These are phyloP conservation scores for Vitis cinerea DNA, from an alignment of 164 flowering plant species.

Conservation along the genomic window DNA sequence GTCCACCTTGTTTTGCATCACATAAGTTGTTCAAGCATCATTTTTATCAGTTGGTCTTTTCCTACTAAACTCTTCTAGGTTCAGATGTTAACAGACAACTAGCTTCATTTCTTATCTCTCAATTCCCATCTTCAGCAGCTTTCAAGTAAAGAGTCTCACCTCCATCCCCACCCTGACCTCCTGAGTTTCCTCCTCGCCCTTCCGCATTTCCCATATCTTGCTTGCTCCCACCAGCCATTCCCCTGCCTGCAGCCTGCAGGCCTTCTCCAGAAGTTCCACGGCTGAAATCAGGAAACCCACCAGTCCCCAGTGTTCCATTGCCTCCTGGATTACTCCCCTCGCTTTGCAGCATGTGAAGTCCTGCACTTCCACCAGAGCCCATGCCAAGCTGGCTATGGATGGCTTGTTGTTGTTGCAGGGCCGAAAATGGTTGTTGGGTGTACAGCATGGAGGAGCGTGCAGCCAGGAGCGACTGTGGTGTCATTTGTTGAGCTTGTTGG, in stretches of 20 bases:
- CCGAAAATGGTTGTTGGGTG: slow-evolving; percentile 60
- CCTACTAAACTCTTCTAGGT: slow-evolving; percentile 9
- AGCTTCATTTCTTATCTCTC: slow-evolving; percentile 15
- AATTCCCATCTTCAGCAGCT: slow-evolving; percentile 65
- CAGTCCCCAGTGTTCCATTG: slow-evolving; percentile 31
- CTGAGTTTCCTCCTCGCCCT: slow-evolving; percentile 57
- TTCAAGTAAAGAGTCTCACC: slow-evolving; percentile 73
- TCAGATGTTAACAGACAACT: slow-evolving; percentile 12
- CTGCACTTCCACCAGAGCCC: slow-evolving; percentile 59
- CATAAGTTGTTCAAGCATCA: slow-evolving; percentile 3
- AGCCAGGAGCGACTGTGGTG: slow-evolving; percentile 76
- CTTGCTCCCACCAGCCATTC: slow-evolving; percentile 49
- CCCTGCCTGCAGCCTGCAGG: slow-evolving; percentile 32
- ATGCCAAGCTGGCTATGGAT: slow-evolving; percentile 75
- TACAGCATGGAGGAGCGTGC: slow-evolving; percentile 84
- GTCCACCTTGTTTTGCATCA: neutral
- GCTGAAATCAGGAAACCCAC: slow-evolving; percentile 63
- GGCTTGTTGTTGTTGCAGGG: slow-evolving; percentile 70
- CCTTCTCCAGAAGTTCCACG: slow-evolving; percentile 42
- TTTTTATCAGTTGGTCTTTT: neutral
- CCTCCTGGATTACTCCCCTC: slow-evolving; percentile 39
- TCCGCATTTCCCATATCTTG: slow-evolving; percentile 58
- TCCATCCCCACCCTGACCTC: slow-evolving; percentile 47
- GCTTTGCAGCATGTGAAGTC: slow-evolving; percentile 76
- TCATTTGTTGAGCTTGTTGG: slow-evolving; percentile 82